Base-by-base conservation (phyloP, 345 rosid genomes). In the Lagerstroemia speciosa region DNA sequence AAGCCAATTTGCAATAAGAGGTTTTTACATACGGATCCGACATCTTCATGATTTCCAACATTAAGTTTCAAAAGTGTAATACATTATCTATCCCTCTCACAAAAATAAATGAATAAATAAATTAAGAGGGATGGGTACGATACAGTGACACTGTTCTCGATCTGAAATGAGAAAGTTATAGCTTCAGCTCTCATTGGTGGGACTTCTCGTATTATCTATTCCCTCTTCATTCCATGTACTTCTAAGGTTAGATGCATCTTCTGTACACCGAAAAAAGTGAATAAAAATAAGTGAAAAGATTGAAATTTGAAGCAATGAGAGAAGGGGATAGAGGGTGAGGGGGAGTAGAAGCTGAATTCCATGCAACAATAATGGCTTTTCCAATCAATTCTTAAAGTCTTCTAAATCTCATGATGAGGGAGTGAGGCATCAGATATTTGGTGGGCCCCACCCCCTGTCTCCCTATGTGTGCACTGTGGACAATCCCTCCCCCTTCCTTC, bases 281-380 rank as follows among this genome's bases (percentile, higher is more conserved):
- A n/a, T n/a, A 46, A 29, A 29, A 67, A 45, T 15, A 43, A 31
- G 41, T 22, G 40, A 71, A 75, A 69, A 67, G 71, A 81, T 74
- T 73, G 78, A 71, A 83, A 73, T 20, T 73, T 50, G 74, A 83
- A 78, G 85, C 83, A 79, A 82, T 70, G 73, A 78, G 78, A 74
- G 73, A 64, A 82, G 70, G 80, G 67, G 74, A 50, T 38, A 57
- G 74, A 67, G 62, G 77, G 33, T 16, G 76, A 62, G 69, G 69
- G 66, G 73, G 78, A 81, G 74, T 64, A 71, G 75, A 67, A 58
- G 78, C 82, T 81, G 94, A 92, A 86, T 89, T 92, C 98, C 93
- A 90, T 88, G 96, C 87, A 85, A 80, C 69, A 83, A 92, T 92
- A 81, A 92, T 92, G 82, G 87, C 91, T 62, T 72, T 48, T 79